phyloP scores from a whole-genome alignment of 306 rosid genomes.

The Begonia masoniana region DNA sequence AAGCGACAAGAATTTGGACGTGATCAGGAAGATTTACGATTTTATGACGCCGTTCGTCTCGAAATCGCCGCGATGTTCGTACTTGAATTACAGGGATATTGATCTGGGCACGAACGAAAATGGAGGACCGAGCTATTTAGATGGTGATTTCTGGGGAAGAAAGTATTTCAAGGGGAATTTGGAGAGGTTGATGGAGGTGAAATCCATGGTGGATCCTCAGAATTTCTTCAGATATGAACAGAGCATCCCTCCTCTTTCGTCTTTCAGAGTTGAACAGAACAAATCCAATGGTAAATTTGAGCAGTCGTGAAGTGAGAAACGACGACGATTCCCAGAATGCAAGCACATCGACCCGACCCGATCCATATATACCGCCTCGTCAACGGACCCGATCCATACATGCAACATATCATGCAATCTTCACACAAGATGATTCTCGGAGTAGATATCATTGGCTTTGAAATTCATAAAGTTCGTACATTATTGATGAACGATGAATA shows the following conservation, averaged over 20 bases:
- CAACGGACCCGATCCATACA: too few species aligned
- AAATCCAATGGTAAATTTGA: slow-evolving; percentile 17
- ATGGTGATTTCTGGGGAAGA: slow-evolving; percentile 51
- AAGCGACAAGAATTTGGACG: slow-evolving; percentile 18
- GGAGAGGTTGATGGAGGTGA: slow-evolving; percentile 44
- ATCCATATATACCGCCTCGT: too few species aligned
- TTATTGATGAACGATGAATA: too few species aligned
- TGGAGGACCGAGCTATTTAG: slow-evolving; percentile 28
- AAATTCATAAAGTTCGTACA: too few species aligned
- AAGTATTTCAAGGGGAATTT: slow-evolving; percentile 62
- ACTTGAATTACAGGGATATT: slow-evolving; percentile 61
- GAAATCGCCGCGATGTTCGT: slow-evolving; percentile 52
- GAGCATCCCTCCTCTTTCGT: slow-evolving; percentile 43
- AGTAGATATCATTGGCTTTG: too few species aligned
- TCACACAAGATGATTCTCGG: too few species aligned
- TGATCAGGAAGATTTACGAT: slow-evolving; percentile 36
- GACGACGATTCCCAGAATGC: too few species aligned
- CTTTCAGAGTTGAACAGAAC: slow-evolving; percentile 2
- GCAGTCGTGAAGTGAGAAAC: not conserved
- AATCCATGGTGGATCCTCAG: slow-evolving; percentile 41
- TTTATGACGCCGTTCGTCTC: slow-evolving; percentile 57
- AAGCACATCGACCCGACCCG: too few species aligned
- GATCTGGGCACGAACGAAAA: slow-evolving; percentile 49
- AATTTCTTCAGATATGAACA: slow-evolving; percentile 62
- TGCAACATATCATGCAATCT: too few species aligned